These are phyloP conservation scores for Neurospora africana DNA, from an alignment of 495 filamentous ascomycete species.

Conservation along the genomic window DNA sequence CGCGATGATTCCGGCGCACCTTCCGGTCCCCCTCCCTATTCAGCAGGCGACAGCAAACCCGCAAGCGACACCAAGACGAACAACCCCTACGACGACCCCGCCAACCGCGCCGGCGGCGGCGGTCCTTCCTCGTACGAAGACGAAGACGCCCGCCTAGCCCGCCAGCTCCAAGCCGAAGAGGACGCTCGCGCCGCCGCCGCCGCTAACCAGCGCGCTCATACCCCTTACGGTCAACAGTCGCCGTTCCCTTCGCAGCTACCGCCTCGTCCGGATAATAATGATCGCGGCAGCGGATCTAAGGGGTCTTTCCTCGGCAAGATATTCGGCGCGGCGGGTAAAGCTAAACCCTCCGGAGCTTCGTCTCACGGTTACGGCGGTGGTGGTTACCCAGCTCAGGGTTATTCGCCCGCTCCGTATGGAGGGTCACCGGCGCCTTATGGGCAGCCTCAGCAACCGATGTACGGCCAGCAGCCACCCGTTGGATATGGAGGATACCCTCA, in stretches of 20 bases:
- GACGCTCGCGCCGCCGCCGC: conserved; percentile 46
- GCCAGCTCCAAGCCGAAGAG: conserved; percentile 74
- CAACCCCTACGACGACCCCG: conserved; percentile 49
- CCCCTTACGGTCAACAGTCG: background rate
- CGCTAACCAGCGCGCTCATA: conserved; percentile 10
- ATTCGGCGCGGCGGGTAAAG: conserved; percentile 21
- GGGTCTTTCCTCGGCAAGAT: conserved; percentile 45
- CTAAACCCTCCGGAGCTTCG: background rate
- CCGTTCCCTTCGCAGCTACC: conserved; percentile 28
- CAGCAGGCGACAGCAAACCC: conserved; percentile 25
- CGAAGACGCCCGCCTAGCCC: conserved; percentile 64
- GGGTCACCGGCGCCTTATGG: conserved; percentile 10
- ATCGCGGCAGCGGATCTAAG: conserved; percentile 30
- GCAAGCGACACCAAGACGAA: conserved; percentile 44
- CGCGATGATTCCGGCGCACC: conserved; percentile 30
- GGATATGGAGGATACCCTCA: conserved; percentile 27
- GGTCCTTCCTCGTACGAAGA: conserved; percentile 26
- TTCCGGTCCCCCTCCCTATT: conserved; percentile 56
- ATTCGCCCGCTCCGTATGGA: conserved; percentile 31
- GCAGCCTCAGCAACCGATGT: conserved; percentile 25
- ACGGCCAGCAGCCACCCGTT: conserved; percentile 22
- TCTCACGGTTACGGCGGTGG: background rate
- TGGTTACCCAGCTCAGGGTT: background rate
- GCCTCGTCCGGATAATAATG: conserved; percentile 23
- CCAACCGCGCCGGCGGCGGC: conserved; percentile 6